Percentiles rank a stretch among this genome's conserved stretches.
Evolutionary conservation across 2,329 filamentous ascomycete species (phyloP).

Genomic region (Alternaria burnsii): DNA sequence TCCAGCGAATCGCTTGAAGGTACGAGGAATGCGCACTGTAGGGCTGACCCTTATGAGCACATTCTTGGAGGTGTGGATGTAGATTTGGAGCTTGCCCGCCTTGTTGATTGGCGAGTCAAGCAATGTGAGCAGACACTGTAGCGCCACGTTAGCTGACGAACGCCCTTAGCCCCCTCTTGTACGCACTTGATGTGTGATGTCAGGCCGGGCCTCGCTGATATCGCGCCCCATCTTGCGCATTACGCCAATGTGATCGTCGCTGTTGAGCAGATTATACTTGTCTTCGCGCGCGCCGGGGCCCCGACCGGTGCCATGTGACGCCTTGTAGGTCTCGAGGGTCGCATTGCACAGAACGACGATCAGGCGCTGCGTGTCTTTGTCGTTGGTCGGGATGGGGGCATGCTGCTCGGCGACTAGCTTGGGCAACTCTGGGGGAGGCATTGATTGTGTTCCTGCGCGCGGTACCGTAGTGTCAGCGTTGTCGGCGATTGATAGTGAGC

Average conservation of each 20-base stretch:
- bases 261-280: constrained; percentile 97
- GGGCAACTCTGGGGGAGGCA: constrained; percentile 88
- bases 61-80: constrained; percentile 96
- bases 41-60: constrained; percentile 98
- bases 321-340: constrained; percentile 96
- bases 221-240: constrained; percentile 99
- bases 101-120: constrained; percentile 99
- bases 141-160: constrained; percentile 31
- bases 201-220: constrained; percentile 95
- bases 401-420: constrained; percentile 94
- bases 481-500: constrained; percentile 19
- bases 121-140: constrained; percentile 91
- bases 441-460: constrained; percentile 76
- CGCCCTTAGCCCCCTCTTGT: constrained; percentile 14
- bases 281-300: constrained; percentile 77
- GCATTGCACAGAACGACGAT: constrained; percentile 98
- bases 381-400: constrained; percentile 79
- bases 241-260: constrained; percentile 97
- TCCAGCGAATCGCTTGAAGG: constrained; percentile 98
- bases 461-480: constrained; percentile 34
- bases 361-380: constrained; percentile 89
- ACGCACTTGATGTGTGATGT: constrained; percentile 97
- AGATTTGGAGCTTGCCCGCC: constrained; percentile 95
- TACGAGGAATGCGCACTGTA: constrained; percentile 96
- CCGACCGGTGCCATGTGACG: constrained; percentile 74